Conservation (phyloP, 306 rosid species). For the Gastrolobium villosum region DNA sequence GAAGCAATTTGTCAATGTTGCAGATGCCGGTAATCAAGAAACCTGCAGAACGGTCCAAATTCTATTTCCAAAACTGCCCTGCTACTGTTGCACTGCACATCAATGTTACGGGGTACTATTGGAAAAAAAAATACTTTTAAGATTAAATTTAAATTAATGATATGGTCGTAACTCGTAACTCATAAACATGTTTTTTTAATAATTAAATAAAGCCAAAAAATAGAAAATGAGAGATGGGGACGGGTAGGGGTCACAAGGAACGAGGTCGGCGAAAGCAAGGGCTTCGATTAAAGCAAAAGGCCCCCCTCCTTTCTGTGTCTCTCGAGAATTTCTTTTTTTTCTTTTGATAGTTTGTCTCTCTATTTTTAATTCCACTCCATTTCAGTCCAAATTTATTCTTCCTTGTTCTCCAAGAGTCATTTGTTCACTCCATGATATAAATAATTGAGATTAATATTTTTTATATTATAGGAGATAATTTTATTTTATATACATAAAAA, state of each 20-base stretch:
- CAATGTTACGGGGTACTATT: background rate
- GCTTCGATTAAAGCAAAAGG: constrained; percentile 41
- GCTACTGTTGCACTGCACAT: background rate
- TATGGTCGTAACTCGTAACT: background rate
- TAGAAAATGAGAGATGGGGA: constrained; percentile 8
- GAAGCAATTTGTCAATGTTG: constrained; percentile 13
- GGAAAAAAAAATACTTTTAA: background rate
- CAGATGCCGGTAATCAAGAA: background rate
- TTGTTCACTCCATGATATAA: background rate
- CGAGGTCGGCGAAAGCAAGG: constrained; percentile 45
- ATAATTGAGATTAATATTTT: too few relatives aligned
- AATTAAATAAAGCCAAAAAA: background rate
- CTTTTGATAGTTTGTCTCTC: background rate
- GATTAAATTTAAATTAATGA: background rate
- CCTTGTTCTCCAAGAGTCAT: constrained; percentile 10
- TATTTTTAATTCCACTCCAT: background rate
- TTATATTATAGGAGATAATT: too few relatives aligned
- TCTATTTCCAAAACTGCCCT: background rate
- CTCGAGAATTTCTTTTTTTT: too few relatives aligned
- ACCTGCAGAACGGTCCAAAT: background rate
- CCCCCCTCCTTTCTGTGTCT: too few relatives aligned
- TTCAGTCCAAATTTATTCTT: constrained; percentile 20
- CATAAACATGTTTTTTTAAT: too few relatives aligned
- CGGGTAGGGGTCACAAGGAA: constrained; percentile 25
- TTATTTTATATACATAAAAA: too few relatives aligned